Evolutionary conservation across 2,329 filamentous ascomycete genomes (phyloP).

Genomic region (Pseudogymnoascus sp.): DNA sequence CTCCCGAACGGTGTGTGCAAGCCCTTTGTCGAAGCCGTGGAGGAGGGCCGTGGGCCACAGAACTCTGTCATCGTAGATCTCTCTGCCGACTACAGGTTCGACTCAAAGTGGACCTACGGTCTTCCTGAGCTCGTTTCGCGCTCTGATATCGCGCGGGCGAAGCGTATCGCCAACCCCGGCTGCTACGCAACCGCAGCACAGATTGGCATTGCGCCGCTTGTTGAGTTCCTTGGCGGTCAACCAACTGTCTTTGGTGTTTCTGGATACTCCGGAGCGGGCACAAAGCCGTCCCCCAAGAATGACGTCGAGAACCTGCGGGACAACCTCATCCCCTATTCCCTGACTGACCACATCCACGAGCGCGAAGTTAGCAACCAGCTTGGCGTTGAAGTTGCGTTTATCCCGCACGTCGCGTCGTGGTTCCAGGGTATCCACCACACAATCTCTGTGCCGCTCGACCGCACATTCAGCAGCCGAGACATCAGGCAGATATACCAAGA

Average conservation of each 20-base stretch:
- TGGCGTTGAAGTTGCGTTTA: slow-evolving; percentile 69
- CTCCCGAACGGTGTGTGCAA: slow-evolving; percentile 92
- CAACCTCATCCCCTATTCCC: slow-evolving; percentile 85
- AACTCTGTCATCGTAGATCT: slow-evolving; percentile 82
- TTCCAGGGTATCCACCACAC: slow-evolving; percentile 94
- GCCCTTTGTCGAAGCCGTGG: slow-evolving; percentile 85
- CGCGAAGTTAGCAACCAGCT: slow-evolving; percentile 79
- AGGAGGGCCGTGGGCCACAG: slow-evolving; percentile 55
- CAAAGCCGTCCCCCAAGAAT: slow-evolving; percentile 91
- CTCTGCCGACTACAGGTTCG: slow-evolving; percentile 94
- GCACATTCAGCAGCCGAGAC: slow-evolving; percentile 83
- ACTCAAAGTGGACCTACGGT: slow-evolving; percentile 79
- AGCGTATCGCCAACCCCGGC: slow-evolving; percentile 83
- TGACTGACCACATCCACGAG: slow-evolving; percentile 95
- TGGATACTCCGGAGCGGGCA: slow-evolving; percentile 91
- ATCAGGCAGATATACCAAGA: slow-evolving; percentile 95
- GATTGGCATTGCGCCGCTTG: slow-evolving; percentile 76
- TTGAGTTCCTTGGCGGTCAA: slow-evolving; percentile 67
- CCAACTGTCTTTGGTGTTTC: slow-evolving; percentile 86
- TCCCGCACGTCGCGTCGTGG: slow-evolving; percentile 93
- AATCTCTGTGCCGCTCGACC: slow-evolving; percentile 79
- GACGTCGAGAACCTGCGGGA: slow-evolving; percentile 74
- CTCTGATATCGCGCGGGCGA: slow-evolving; percentile 68
- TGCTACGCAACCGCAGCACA: slow-evolving; percentile 94
- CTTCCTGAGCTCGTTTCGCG: slow-evolving; percentile 80